A percentile compares a stretch with the other conserved stretches of the same genome.
Evolutionary conservation across 176 grass and related monocot species (phyloP).

Genomic region (Lolium perenne): DNA sequence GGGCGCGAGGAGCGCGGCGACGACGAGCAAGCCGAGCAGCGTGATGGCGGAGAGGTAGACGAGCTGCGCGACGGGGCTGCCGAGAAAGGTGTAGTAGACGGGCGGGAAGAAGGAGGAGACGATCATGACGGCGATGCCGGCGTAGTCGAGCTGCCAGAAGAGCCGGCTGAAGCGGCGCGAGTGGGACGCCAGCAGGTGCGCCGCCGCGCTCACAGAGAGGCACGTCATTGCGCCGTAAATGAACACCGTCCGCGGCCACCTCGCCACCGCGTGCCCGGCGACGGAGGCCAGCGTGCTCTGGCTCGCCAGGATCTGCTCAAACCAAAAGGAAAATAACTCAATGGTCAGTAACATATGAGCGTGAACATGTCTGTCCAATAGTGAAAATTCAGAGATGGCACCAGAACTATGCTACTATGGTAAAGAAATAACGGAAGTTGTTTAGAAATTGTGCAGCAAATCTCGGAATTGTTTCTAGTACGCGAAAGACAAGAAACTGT

Average conservation of each 20-base stretch:
- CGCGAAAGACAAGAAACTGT: background rate
- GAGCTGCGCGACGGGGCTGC: conserved; percentile 42
- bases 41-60: conserved; percentile 79
- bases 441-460: background rate
- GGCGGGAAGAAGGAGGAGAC: conserved; percentile 93
- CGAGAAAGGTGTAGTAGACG: conserved; percentile 85
- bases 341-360: background rate
- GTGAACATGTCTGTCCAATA: no score
- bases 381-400: background rate
- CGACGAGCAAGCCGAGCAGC: conserved; percentile 61
- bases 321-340: background rate
- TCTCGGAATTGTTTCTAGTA: background rate
- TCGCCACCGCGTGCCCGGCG: conserved; percentile 27
- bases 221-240: conserved; percentile 82
- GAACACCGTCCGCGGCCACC: conserved; percentile 89
- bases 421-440: background rate
- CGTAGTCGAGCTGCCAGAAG: conserved; percentile 93
- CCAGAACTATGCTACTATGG: no score
- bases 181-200: conserved; percentile 93
- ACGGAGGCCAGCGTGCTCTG: background rate
- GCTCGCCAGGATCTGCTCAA: conserved; percentile 26
- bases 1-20: conserved; percentile 69
- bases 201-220: conserved; percentile 75
- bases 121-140: conserved; percentile 94
- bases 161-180: conserved; percentile 72